Base-by-base conservation (phyloP, 192 early-diverging fungal genomes). In the Mortierella hygrophila region DNA sequence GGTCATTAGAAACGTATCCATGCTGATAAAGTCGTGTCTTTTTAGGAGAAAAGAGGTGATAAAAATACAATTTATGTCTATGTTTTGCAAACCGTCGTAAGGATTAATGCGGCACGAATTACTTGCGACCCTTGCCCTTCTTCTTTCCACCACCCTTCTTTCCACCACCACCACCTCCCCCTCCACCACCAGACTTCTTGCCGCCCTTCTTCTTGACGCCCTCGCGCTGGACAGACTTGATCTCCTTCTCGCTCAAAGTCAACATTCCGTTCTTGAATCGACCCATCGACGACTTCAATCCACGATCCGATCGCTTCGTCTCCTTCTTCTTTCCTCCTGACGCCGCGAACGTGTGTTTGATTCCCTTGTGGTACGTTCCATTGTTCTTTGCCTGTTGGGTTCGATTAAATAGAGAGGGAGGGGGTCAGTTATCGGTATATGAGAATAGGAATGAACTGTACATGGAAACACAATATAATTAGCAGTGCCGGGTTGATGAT, bases 301-400 rank as follows among this genome's bases (percentile, higher is more conserved):
- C 83, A 44, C 83, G 78, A 37, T 85, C 83, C n/a, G 78, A 80
- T 4, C 83, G 32, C 37, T 78, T 65, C 29, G 60, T 80, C n/a
- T 85, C 83, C 57, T 80, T 80, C 83, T 85, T 85, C 49, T 85
- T 85, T 21, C 83, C 83, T 42, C 83, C 83, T 44, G 83, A 78
- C 29, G 83, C 83, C 32, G 83, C 83, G 73, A 85, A 85, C 23
- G 78, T 80, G 70, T 85, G 82, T 49, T 84, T 84, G 77, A 84
- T 84, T 26, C 77, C 75, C 74, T 84, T 84, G 77, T 84, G 82
- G 63, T 84, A 84, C 21, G 76, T 84, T 44, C 82, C 82, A 49
- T 84, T 84, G 82, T 84, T 85, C 83, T 85, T 85, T 44, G 83
- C 83, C 80, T 82, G 72, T 52, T 20, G 0, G 18, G 18, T 52